Percentiles rank a stretch among this genome's conserved stretches.
Conservation (phyloP, 2,329 filamentous ascomycete genomes). For the Aspergillus sojae region DNA sequence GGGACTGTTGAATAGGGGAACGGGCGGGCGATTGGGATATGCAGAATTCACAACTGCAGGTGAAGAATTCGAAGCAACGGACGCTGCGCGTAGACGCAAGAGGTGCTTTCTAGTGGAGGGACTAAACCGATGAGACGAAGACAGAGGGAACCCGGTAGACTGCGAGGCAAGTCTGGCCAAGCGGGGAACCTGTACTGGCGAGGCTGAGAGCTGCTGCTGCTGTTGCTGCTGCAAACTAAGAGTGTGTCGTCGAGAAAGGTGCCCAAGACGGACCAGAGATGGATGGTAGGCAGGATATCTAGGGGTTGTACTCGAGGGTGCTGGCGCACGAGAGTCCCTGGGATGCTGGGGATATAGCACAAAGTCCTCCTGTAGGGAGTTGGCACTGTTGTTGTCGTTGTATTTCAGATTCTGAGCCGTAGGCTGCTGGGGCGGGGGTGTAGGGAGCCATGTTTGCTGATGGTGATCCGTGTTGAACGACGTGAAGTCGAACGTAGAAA, state of each 20-base stretch:
- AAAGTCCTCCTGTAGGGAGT: constrained; percentile 45
- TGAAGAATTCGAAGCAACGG: constrained; percentile 42
- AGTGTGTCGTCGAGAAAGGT: constrained; percentile 38
- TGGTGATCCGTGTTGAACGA: constrained; percentile 54
- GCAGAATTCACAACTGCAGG: constrained; percentile 29
- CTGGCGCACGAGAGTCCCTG: constrained; percentile 39
- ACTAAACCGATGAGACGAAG: constrained; percentile 42
- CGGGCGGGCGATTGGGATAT: constrained; percentile 39
- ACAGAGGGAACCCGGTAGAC: constrained; percentile 43
- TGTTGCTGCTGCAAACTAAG: constrained; percentile 40
- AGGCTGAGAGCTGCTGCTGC: constrained; percentile 37
- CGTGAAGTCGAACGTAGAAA: constrained; percentile 46
- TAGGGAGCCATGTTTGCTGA: constrained; percentile 52
- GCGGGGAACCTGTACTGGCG: constrained; percentile 42
- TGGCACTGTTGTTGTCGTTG: constrained; percentile 35
- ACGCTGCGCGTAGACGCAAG: constrained; percentile 39
- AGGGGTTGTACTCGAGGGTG: constrained; percentile 41
- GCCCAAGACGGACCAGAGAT: constrained; percentile 37
- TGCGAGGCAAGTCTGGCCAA: constrained; percentile 42
- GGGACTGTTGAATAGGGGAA: constrained; percentile 42
- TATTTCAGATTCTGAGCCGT: constrained; percentile 41
- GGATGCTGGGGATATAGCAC: constrained; percentile 47
- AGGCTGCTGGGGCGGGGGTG: constrained; percentile 47
- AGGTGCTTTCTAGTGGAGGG: constrained; percentile 35
- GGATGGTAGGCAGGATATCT: constrained; percentile 35